Conservation (phyloP, 2,329 filamentous ascomycete genomes). For the Fusarium longipes region DNA sequence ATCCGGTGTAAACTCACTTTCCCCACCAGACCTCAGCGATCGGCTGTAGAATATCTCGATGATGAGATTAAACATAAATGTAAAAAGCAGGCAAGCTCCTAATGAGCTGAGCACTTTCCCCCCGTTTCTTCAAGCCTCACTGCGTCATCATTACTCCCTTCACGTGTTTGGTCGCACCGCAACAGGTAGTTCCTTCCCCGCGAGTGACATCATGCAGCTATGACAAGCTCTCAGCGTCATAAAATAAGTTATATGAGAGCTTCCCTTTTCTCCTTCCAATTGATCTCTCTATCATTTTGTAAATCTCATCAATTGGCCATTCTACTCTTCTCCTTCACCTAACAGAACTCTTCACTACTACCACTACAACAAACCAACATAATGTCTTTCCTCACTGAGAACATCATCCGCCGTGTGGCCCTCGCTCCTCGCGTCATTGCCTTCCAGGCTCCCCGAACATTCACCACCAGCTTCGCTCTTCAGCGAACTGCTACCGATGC, state of each 20-base stretch:
- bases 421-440: slow-evolving; percentile 54
- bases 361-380: neutral
- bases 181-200: slow-evolving; percentile 38
- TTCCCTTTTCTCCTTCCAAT: slow-evolving; percentile 15
- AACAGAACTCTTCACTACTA: neutral
- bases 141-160: slow-evolving; percentile 45
- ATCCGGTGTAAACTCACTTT: slow-evolving; percentile 2
- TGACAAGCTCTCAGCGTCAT: slow-evolving; percentile 39
- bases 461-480: slow-evolving; percentile 59
- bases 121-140: slow-evolving; percentile 27
- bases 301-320: slow-evolving; percentile 26
- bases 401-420: slow-evolving; percentile 57
- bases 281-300: neutral
- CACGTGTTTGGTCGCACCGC: slow-evolving; percentile 39
- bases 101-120: slow-evolving; percentile 6
- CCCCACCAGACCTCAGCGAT: slow-evolving; percentile 31
- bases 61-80: slow-evolving; percentile 14
- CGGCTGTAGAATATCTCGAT: slow-evolving; percentile 33
- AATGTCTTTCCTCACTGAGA: slow-evolving; percentile 67
- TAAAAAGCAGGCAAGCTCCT: slow-evolving; percentile 12
- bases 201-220: slow-evolving; percentile 45
- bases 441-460: slow-evolving; percentile 58
- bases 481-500: slow-evolving; percentile 64
- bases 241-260: slow-evolving; percentile 31
- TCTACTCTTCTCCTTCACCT: neutral